phyloP scores from a whole-genome alignment of 2,329 filamentous ascomycete genomes.

The Cercospora zeae-maydis region DNA sequence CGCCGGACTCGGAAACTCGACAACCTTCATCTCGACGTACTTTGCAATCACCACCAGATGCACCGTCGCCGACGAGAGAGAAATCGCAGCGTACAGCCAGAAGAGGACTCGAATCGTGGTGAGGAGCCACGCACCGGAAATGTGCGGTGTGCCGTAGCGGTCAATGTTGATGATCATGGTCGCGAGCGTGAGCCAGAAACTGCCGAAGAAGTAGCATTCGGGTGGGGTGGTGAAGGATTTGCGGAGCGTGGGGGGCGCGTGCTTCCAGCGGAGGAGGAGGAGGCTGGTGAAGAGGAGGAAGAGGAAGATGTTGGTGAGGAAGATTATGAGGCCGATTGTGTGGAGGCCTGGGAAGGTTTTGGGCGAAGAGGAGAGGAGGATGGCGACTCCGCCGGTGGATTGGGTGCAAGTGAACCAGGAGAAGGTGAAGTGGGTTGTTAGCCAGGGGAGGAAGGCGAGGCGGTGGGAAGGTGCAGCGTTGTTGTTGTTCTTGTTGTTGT shows the following conservation, averaged over 20 bases:
- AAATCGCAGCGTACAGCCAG: slow-evolving; percentile 57
- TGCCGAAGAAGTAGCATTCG: slow-evolving; percentile 69
- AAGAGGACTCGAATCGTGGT: slow-evolving; percentile 62
- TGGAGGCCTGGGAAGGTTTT: slow-evolving; percentile 61
- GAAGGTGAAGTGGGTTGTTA: slow-evolving; percentile 19
- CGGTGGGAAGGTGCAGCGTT: background rate
- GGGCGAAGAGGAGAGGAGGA: slow-evolving; percentile 61
- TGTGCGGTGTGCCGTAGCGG: slow-evolving; percentile 58
- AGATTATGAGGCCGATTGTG: slow-evolving; percentile 64
- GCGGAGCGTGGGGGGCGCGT: slow-evolving; percentile 54
- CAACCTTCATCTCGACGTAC: slow-evolving; percentile 6
- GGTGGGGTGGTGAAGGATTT: slow-evolving; percentile 59
- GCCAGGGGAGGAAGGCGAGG: slow-evolving; percentile 20
- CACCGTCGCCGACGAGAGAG: slow-evolving; percentile 12
- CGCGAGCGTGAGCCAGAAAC: slow-evolving; percentile 66
- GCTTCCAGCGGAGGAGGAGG: slow-evolving; percentile 59
- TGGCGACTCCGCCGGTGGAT: slow-evolving; percentile 67
- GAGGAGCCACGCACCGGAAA: slow-evolving; percentile 52
- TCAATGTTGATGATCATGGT: slow-evolving; percentile 66
- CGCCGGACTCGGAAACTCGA: slow-evolving; percentile 20
- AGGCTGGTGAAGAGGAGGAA: slow-evolving; percentile 55
- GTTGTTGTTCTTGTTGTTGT: too few species aligned
- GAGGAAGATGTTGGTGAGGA: slow-evolving; percentile 63
- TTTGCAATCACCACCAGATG: slow-evolving; percentile 18
- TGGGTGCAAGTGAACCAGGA: slow-evolving; percentile 70